phyloP scores from a whole-genome alignment of 805 yeast species.

The Yamadazyma insecticola region DNA sequence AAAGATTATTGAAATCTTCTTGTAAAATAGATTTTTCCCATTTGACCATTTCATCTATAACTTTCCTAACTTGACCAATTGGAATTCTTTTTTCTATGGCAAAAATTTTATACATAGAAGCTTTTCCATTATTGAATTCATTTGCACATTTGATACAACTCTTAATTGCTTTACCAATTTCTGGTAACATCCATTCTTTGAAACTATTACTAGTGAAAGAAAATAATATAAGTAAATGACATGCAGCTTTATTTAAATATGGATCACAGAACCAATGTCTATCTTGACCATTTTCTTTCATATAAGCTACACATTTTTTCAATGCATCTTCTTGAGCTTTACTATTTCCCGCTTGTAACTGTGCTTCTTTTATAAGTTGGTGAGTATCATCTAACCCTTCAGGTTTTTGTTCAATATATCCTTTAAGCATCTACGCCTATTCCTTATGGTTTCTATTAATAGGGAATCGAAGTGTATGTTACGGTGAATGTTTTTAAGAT shows the following conservation, averaged over 20 bases:
- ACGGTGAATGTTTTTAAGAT: too few relatives aligned
- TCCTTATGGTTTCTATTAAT: too few relatives aligned
- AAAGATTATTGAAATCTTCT: too few relatives aligned
- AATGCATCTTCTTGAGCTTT: constrained; percentile 3
- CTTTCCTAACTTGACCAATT: constrained; percentile 24
- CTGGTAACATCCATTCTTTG: constrained; percentile 38
- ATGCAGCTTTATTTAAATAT: constrained; percentile 42
- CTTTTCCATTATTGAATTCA: constrained; percentile 50
- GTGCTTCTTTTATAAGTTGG: constrained; percentile 2
- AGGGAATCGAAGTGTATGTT: too few relatives aligned
- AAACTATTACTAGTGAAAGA: constrained; percentile 53
- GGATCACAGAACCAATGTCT: constrained; percentile 59
- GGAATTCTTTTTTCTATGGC: constrained; percentile 43
- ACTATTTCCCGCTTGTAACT: constrained; percentile 1
- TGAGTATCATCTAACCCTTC: constrained; percentile 5
- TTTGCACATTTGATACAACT: constrained; percentile 52
- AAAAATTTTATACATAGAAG: constrained; percentile 48
- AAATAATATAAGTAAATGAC: constrained; percentile 54
- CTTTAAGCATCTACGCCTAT: too few relatives aligned
- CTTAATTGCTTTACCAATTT: constrained; percentile 35
- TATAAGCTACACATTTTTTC: constrained; percentile 18
- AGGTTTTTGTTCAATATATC: too few relatives aligned
- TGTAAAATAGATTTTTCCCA: too few relatives aligned
- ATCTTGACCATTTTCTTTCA: constrained; percentile 13
- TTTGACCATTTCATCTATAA: constrained; percentile 24